Base-by-base conservation (phyloP, 306 rosid genomes). In the Lotus japonicus region DNA sequence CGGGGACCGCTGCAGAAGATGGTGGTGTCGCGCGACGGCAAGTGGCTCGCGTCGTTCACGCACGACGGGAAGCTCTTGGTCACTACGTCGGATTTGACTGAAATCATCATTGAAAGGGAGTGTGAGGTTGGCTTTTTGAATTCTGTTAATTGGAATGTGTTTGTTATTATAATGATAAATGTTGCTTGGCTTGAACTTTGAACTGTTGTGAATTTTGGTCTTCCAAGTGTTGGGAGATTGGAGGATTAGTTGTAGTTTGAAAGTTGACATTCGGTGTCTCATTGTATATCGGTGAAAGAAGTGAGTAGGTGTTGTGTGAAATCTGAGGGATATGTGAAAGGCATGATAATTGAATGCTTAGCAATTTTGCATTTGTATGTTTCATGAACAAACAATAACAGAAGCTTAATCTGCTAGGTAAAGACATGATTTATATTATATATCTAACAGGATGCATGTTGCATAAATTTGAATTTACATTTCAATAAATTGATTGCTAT, bases 11-110 rank as follows among this genome's bases (percentile, higher is more conserved):
- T 94, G 82, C 97, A 94, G 87, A 87, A 82, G 82, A 88, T 94
- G 97, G 96, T 91, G 52, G 90, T 94, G 4, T 94, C 98, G 1
- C 79, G 86, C 0, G 94, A 94, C 9, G 97, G 98, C 9, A 92
- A 90, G 82, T 94, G 92, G 91, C 86, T 94, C 39, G 98, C 98
- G 1, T 84, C 98, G 2, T 94, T 90, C 66, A 94, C 98, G 0
- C 97, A 94, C 9, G 98, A 94, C 8, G 97, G 98, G 1, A 66
- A 85, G 15, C 90, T 94, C 28, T 81, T 90, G 68, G 98, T 94
- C 23, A 82, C 92, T 41, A 88, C 91, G 14, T 90, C 88, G 11
- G 90, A 90, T 61, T 80, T 87, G 87, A 85, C 81, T 23, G 84
- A 76, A 2, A 68, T 84, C 23, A 79, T 94, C 66, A 85, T 90